These are phyloP conservation scores for Candida wancherniae DNA, from an alignment of 805 yeast genomes.

Conservation along the genomic window DNA sequence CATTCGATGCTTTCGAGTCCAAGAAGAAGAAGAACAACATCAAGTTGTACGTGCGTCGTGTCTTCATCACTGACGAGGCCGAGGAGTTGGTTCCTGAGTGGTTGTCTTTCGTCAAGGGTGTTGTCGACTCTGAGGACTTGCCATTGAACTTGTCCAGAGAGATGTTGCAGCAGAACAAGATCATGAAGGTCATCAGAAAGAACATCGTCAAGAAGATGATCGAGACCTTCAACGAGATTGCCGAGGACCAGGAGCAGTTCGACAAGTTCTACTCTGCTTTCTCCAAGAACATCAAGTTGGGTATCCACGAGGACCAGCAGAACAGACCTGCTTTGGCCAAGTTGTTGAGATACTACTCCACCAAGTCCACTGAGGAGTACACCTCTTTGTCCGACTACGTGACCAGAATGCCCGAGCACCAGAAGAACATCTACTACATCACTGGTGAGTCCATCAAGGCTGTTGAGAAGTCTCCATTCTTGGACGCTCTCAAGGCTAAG, in stretches of 20 bases:
- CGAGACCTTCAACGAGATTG: constrained; percentile 98
- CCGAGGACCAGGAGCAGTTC: constrained; percentile 98
- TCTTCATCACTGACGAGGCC: constrained; percentile 98
- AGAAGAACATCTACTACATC: constrained; percentile 98
- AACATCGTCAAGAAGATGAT: constrained; percentile 97
- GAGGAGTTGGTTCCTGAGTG: constrained; percentile 99
- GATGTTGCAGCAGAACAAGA: constrained; percentile 99
- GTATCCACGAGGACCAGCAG: constrained; percentile 98
- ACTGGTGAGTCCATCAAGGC: constrained; percentile 98
- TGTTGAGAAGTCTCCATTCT: constrained; percentile 98
- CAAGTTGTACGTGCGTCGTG: constrained; percentile 98
- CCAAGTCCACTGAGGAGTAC: constrained; percentile 89
- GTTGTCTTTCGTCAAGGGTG: constrained; percentile 97
- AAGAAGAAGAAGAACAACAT: constrained; percentile 99
- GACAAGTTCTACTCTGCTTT: constrained; percentile 98
- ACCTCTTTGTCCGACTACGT: constrained; percentile 96
- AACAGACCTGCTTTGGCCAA: constrained; percentile 95
- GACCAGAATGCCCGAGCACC: constrained; percentile 99
- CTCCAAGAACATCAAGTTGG: constrained; percentile 96
- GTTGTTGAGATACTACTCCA: constrained; percentile 94
- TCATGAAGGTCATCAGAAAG: constrained; percentile 98
- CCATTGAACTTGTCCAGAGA: constrained; percentile 99
- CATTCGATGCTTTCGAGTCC: constrained; percentile 95
- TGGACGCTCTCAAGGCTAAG: constrained; percentile 97
- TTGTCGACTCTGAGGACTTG: constrained; percentile 98